Evolutionary conservation across 2,329 filamentous ascomycete species (phyloP).

Genomic region (Aspergillus sergii): DNA sequence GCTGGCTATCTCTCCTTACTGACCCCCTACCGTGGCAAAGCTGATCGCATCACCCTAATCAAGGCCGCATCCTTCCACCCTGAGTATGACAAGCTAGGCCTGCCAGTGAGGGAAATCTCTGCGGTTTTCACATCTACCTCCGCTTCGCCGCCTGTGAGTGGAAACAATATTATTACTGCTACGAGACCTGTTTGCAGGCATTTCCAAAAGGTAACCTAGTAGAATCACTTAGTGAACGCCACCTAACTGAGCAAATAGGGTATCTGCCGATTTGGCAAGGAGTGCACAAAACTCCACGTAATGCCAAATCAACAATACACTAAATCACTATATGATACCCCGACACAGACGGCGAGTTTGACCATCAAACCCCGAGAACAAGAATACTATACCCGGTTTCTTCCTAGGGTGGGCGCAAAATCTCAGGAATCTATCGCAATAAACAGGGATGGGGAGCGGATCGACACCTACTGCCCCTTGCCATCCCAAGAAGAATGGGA

Average conservation of each 20-base stretch:
- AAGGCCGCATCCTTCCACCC: constrained; percentile 54
- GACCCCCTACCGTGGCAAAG: constrained; percentile 53
- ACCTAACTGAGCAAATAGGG: constrained; percentile 26
- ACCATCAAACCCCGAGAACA: constrained; percentile 20
- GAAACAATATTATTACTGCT: neutral
- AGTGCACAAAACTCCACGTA: constrained; percentile 35
- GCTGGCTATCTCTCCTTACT: constrained; percentile 60
- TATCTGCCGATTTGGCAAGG: constrained; percentile 34
- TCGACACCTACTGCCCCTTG: constrained; percentile 47
- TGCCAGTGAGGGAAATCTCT: constrained; percentile 56
- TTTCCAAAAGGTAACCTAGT: constrained; percentile 34
- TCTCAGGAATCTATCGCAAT: constrained; percentile 44
- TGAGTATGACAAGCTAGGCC: constrained; percentile 56
- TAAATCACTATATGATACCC: constrained; percentile 20
- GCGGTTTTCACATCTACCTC: constrained; percentile 54
- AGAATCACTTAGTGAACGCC: too few species aligned
- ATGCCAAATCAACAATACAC: constrained; percentile 29
- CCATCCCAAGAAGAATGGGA: constrained; percentile 42
- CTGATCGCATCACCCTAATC: constrained; percentile 59
- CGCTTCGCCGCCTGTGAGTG: constrained; percentile 38
- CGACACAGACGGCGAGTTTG: constrained; percentile 18
- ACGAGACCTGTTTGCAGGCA: constrained; percentile 33
- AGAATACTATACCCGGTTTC: constrained; percentile 22
- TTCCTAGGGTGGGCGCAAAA: constrained; percentile 23
- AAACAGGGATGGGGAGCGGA: constrained; percentile 50